Evolutionary conservation across 345 rosid species (phyloP), one percentile per base, ranked within the genome.

Genomic region (Dipteronia dyeriana): DNA sequence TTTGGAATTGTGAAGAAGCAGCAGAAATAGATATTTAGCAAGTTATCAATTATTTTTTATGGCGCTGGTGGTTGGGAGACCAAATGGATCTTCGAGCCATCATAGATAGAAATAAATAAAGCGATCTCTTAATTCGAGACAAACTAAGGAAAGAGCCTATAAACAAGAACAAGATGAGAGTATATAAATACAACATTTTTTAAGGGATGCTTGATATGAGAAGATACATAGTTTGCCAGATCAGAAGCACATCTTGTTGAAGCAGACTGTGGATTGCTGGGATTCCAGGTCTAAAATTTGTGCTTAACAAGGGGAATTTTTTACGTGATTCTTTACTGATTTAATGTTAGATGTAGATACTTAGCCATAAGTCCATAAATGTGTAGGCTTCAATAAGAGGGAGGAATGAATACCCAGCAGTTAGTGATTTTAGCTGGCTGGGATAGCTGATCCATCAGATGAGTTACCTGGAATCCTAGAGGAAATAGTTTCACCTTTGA

Each of bases 401-500:
- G 19, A 14, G 19, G 22, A 26, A 23, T 29, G 22, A 70, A 70
- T 26, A 70, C 1, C 2, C 3, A 2, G 60, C 25, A 29, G 12
- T 11, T 25, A 56, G 5, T 31, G 29, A 56, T 29, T 56, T 71
- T 31, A 54, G 64, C 47, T 31, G 0, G 22, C 12, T 16, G 9
- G 12, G n/a, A n/a, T 54, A 7, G 26, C 49, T 4, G n/a, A 71
- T 53, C 56, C 64, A 17, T 54, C 17, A 60, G 57, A 73, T 34
- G 26, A 73, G 67, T 73, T 10, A 12, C 45, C 61, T 62, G 19
- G 38, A 57, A 66, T 29, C 19, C 71, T 41, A 65, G 19, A 12
- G 23, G 25, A 70, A 66, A 49, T 31, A 26, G 45, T 29, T 78
- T 25, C 20, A 65, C 25, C 68, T 11, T 63, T 49, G 45, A 73